Conservation (phyloP, 192 early-diverging fungal species). For the Coemansia sp. region DNA sequence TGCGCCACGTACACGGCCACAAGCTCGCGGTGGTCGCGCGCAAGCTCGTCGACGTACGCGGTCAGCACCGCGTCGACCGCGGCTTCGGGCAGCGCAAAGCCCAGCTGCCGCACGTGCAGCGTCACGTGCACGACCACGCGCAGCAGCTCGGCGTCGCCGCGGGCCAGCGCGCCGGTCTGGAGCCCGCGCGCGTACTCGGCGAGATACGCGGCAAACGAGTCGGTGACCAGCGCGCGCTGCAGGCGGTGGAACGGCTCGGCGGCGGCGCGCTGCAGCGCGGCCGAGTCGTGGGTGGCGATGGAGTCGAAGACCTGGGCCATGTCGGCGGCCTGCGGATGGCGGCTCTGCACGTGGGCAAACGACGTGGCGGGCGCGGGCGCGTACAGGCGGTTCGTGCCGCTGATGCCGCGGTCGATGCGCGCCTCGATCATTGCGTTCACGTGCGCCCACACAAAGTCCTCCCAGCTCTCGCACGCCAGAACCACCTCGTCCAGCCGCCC, state of each 20-base stretch:
- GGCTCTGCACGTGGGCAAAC: constrained; percentile 33
- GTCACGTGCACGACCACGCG: constrained; percentile 70
- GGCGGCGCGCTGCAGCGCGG: constrained; percentile 16
- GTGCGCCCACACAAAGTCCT: constrained; percentile 83
- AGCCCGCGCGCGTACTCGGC: constrained; percentile 21
- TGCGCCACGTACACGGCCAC: constrained; percentile 57
- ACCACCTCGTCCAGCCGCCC: constrained; percentile 74
- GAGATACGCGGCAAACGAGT: constrained; percentile 28
- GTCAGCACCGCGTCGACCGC: constrained; percentile 55
- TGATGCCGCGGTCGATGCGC: constrained; percentile 50
- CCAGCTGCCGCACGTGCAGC: constrained; percentile 61
- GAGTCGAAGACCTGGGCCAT: constrained; percentile 24
- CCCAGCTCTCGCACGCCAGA: constrained; percentile 79
- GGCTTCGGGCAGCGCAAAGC: constrained; percentile 41
- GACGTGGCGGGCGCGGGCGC: constrained; percentile 24
- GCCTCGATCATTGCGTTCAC: constrained; percentile 72
- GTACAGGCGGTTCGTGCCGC: constrained; percentile 19
- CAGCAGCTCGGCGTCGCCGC: constrained; percentile 47
- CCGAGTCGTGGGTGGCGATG: constrained; percentile 18
- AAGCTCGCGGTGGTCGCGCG: constrained; percentile 34
- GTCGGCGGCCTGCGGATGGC: constrained; percentile 19
- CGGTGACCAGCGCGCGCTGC: constrained; percentile 22
- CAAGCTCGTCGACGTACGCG: constrained; percentile 54
- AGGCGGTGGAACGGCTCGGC: constrained; percentile 31
- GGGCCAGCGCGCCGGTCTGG: neutral